Evolutionary conservation across 306 rosid genomes (phyloP).

Genomic region (Potentilla sterilis): DNA sequence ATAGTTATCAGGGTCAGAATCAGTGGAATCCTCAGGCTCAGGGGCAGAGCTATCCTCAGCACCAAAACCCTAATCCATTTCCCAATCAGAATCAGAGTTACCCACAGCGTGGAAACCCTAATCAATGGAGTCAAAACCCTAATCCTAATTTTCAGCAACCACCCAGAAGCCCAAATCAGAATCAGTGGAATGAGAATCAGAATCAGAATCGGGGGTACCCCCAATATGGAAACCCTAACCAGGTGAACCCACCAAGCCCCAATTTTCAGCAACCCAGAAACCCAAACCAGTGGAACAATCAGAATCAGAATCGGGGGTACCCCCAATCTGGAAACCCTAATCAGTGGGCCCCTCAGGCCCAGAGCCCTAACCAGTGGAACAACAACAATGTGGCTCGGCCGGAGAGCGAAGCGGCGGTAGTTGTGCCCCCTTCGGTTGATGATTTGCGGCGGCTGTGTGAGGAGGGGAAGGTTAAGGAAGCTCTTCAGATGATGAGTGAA

Average conservation of each 20-base stretch:
- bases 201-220: conserved; percentile 8
- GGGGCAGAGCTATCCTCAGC: not conserved
- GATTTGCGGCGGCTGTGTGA: conserved; percentile 57
- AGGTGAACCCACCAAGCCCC: conserved; percentile 26
- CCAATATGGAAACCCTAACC: conserved; percentile 12
- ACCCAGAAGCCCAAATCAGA: conserved; percentile 1
- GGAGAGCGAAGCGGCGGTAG: conserved; percentile 26
- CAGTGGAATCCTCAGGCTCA: conserved; percentile 31
- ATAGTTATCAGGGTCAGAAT: conserved; percentile 26
- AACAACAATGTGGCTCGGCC: conserved; percentile 39
- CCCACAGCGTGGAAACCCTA: not conserved
- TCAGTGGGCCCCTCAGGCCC: conserved; percentile 37
- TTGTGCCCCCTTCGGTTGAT: conserved; percentile 35
- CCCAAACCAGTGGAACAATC: conserved; percentile 40
- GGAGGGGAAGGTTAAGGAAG: conserved; percentile 68
- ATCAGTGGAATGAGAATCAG: not conserved
- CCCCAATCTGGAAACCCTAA: conserved; percentile 28
- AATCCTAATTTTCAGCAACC: not conserved
- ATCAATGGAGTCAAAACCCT: not conserved
- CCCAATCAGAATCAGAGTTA: not conserved
- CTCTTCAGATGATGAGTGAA: conserved; percentile 60
- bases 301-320: conserved; percentile 25
- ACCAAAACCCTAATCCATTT: not conserved
- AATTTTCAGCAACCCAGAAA: conserved; percentile 34
- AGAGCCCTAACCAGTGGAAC: conserved; percentile 25